phyloP scores from a whole-genome alignment of 768 basidiomycete genomes.

The Kwoniella dejecticola region DNA sequence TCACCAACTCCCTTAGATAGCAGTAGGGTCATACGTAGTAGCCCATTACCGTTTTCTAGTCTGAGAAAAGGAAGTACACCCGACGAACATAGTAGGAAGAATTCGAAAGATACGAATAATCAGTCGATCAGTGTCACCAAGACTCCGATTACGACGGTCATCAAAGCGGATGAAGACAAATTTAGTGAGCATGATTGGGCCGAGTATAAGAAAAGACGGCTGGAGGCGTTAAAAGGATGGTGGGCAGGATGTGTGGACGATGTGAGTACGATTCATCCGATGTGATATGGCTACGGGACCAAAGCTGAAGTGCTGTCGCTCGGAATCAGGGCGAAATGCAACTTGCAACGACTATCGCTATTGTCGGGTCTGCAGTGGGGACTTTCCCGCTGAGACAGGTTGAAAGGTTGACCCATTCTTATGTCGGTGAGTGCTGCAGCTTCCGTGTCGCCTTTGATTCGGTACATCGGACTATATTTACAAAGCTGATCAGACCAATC shows the following conservation, averaged over 20 bases:
- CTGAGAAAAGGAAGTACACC: slow-evolving; percentile 1
- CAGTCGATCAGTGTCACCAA: neutral
- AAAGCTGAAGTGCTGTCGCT: neutral
- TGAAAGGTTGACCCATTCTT: slow-evolving; percentile 39
- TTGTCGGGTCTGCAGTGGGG: slow-evolving; percentile 28
- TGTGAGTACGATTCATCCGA: slow-evolving; percentile 25
- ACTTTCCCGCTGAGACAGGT: slow-evolving; percentile 32
- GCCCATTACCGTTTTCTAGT: slow-evolving; percentile 9
- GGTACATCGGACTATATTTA: too few relatives aligned
- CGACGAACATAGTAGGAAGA: neutral
- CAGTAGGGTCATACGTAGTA: neutral
- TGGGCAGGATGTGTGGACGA: slow-evolving; percentile 43
- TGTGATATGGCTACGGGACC: neutral
- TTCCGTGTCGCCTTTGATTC: too few relatives aligned
- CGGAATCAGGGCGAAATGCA: slow-evolving; percentile 43
- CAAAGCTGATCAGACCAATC: neutral
- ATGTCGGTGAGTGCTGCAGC: slow-evolving; percentile 40
- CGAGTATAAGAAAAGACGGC: slow-evolving; percentile 31
- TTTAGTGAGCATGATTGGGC: slow-evolving; percentile 15
- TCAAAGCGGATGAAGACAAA: slow-evolving; percentile 8
- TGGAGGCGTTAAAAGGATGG: slow-evolving; percentile 30
- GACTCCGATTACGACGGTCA: neutral
- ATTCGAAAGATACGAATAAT: neutral
- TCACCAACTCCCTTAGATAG: neutral
- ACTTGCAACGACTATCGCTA: slow-evolving; percentile 30